phyloP scores from a whole-genome alignment of 306 rosid species.

The Malus orientalis region DNA sequence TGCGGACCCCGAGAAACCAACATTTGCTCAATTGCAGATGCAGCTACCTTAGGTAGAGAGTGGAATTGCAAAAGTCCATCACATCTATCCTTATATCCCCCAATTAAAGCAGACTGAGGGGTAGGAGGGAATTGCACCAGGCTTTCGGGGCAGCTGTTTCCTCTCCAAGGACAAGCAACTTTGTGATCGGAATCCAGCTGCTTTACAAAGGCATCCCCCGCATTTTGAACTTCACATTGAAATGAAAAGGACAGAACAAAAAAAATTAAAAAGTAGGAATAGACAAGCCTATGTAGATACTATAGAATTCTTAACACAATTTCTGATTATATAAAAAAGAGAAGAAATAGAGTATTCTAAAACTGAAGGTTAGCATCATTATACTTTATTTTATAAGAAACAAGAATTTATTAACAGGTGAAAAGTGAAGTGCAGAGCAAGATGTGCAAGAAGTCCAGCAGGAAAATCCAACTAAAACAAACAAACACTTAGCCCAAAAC shows the following conservation, averaged over 20 bases:
- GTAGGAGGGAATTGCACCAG: constrained; percentile 98
- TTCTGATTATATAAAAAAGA: neutral
- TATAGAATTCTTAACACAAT: constrained; percentile 1
- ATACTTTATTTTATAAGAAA: neutral
- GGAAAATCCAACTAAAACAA: neutral
- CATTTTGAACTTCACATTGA: constrained; percentile 60
- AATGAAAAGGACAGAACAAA: constrained; percentile 14
- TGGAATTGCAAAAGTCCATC: constrained; percentile 90
- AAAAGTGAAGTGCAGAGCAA: neutral
- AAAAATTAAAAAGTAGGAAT: constrained; percentile 10
- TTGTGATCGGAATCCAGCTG: constrained; percentile 82
- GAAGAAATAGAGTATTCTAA: neutral
- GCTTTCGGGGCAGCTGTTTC: constrained; percentile 95
- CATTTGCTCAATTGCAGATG: constrained; percentile 79
- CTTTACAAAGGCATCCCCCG: constrained; percentile 69
- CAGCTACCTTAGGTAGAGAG: constrained; percentile 69
- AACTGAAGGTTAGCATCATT: neutral
- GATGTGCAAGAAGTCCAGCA: neutral
- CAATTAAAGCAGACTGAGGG: constrained; percentile 79
- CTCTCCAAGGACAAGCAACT: constrained; percentile 86
- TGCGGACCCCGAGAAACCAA: constrained; percentile 59
- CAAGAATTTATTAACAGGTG: neutral
- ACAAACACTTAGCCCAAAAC: neutral
- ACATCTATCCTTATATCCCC: constrained; percentile 95
- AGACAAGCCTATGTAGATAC: constrained; percentile 14